Base-by-base conservation (phyloP, 805 yeast species). In the Pichia californica region DNA sequence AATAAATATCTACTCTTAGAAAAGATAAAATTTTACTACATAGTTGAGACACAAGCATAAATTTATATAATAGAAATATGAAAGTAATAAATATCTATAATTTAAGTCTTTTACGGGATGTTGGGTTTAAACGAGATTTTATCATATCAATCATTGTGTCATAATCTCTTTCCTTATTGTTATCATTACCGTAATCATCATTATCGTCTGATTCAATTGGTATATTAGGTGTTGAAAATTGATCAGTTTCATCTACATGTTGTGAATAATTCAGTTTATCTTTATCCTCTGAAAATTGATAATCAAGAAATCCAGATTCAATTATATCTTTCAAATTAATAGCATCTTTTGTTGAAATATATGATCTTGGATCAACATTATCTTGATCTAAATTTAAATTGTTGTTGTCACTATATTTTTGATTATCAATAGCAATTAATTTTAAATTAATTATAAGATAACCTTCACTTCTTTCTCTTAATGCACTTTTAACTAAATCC, bases 381-480 rank as follows among this genome's bases (percentile, higher is more conserved):
- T n/a, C n/a, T n/a, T n/a, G n/a, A n/a, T n/a, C n/a, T n/a, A n/a
- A n/a, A n/a, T n/a, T n/a, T n/a, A n/a, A 31, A 15, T 14, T 6
- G 1, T 13, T 20, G 3, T 26, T 21, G 9, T 27, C 19, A 25
- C 21, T 21, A 13, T 31, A 42, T 28, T 37, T 33, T 15, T 42
- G 41, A 27, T 42, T 18, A 8, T 42, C 37, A 3, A 32, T 41
- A 9, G 41, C 38, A 27, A 42, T 36, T 26, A 36, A 26, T 23
- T 42, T 37, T 13, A 37, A 42, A 37, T 42, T 31, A 3, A 30
- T 30, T n/a, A 32, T 27, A n/a, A 42, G 18, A 31, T 37, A 42
- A 4, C 45, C 45, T 32, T 42, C 45, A 32, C 45, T 36, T 32
- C 36, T 42, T n/a, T 42, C 41, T 15, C 45, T 36, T 27, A 14